Base-by-base conservation (phyloP, 2,329 filamentous ascomycete species). In the Colletotrichum orchidophilum region DNA sequence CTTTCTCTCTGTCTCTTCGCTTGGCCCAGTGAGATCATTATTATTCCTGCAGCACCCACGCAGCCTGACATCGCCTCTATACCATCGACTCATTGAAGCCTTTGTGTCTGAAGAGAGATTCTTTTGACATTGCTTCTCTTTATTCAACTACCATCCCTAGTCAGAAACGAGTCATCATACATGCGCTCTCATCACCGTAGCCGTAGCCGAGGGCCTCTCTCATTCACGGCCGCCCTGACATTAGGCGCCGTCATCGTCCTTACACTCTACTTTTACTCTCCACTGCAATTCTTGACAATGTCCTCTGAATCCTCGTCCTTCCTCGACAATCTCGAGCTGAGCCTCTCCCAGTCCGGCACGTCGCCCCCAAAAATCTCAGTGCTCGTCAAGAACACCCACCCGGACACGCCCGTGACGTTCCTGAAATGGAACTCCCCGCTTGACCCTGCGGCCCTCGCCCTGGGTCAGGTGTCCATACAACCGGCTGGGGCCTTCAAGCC, bases 351-450 rank as follows among this genome's bases (percentile, higher is more conserved):
- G 39, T 46, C 39, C 12, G 18, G 39, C 39, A 46, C 39, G 7
- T 46, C 39, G 18, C 39, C 39, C 1, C 39, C 39, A 1, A 46
- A 46, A 3, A 18, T 86, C 42, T 77, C 76, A 7, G 75, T 83
- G 33, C 77, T 76, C 1, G 80, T 86, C 61, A 82, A 79, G 57
- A 86, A 86, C 77, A 80, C 76, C 15, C 79, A 81, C 63, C 49
- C 64, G 5, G 73, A 78, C 2, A 67, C 74, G 2, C 74, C 82
- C 1, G 77, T 85, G 63, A 85, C 83, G 1, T 72, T 86, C 33
- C 78, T 86, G 31, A 77, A 75, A 4, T 86, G 84, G 78, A 77
- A 82, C 61, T 84, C 83, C 1, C 84, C 84, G 18, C 77, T 86
- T 29, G 84, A 86, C 73, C 76, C 78, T 0, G 59, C 83, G 27